These are phyloP conservation scores for Stagonosporopsis chrysanthemi DNA, from an alignment of 2,329 filamentous ascomycete species.

Conservation along the genomic window DNA sequence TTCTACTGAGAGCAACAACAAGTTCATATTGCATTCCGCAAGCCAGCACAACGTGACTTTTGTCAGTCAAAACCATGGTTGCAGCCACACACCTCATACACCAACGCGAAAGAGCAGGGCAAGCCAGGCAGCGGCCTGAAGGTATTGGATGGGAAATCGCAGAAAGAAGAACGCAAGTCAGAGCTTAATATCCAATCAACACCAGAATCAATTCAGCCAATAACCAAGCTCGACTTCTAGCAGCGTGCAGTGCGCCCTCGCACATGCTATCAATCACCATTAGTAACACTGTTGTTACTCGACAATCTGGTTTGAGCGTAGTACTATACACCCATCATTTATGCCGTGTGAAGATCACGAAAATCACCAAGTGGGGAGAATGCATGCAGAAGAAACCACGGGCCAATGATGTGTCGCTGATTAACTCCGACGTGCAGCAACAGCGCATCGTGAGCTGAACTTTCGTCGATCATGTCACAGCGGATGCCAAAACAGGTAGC, in stretches of 20 bases:
- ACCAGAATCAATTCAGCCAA: not conserved
- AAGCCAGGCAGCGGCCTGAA: not conserved
- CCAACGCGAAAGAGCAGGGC: not conserved
- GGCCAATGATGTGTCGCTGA: constrained; percentile 9
- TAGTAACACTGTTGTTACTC: not conserved
- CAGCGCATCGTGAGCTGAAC: constrained; percentile 13
- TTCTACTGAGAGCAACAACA: not conserved
- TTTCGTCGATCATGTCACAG: constrained; percentile 6
- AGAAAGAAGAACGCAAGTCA: not conserved
- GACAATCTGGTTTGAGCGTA: not conserved
- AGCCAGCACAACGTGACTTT: not conserved
- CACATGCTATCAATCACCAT: not conserved
- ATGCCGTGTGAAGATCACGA: constrained; percentile 1
- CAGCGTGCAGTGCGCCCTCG: not conserved
- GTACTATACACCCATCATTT: not conserved
- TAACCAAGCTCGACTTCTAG: not conserved
- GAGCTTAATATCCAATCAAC: not conserved
- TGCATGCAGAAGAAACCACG: constrained; percentile 1
- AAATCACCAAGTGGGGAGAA: constrained; percentile 1
- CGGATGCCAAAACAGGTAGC: constrained; percentile 3
- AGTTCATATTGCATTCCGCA: not conserved
- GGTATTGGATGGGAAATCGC: not conserved
- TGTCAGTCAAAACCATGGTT: not conserved
- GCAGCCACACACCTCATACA: not conserved
- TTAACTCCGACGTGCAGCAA: constrained; percentile 14